Conservation (phyloP, 1,139 yeast genomes). For the Meyerozyma sp. region DNA sequence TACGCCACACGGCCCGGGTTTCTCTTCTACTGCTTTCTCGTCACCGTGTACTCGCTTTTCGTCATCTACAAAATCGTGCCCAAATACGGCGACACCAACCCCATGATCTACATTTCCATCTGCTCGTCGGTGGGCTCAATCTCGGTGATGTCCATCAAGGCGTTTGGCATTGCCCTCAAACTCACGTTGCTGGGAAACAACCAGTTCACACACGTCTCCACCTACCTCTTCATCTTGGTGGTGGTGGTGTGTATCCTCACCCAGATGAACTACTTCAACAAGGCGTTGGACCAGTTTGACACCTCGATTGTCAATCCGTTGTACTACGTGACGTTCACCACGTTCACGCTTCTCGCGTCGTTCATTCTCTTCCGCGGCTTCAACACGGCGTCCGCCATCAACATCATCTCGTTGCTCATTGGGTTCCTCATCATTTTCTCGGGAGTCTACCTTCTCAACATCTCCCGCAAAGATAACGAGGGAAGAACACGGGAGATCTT, state of each 20-base stretch:
- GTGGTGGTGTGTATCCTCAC: constrained; percentile 81
- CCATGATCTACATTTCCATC: constrained; percentile 85
- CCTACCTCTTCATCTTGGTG: constrained; percentile 74
- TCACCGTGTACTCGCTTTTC: constrained; percentile 61
- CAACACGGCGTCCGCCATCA: constrained; percentile 76
- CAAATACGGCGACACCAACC: constrained; percentile 71
- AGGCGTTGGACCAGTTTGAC: constrained; percentile 89
- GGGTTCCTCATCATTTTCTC: constrained; percentile 85
- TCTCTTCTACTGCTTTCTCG: constrained; percentile 58
- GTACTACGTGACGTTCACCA: constrained; percentile 87
- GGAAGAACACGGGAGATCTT: constrained; percentile 52
- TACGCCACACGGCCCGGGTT: constrained; percentile 83
- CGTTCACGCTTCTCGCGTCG: constrained; percentile 81
- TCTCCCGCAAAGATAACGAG: constrained; percentile 64
- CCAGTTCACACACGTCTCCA: constrained; percentile 80
- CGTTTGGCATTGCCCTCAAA: constrained; percentile 88
- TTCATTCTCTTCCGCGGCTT: constrained; percentile 84
- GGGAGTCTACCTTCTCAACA: constrained; percentile 80
- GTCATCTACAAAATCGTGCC: constrained; percentile 87
- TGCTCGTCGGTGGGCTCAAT: constrained; percentile 90
- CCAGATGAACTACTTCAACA: constrained; percentile 91
- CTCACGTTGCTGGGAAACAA: constrained; percentile 83
- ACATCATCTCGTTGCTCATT: constrained; percentile 76
- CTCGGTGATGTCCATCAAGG: constrained; percentile 88
- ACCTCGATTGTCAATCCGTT: constrained; percentile 89